These are phyloP conservation scores for Apiospora arundinis DNA, from an alignment of 2,329 filamentous ascomycete genomes.

Conservation along the genomic window DNA sequence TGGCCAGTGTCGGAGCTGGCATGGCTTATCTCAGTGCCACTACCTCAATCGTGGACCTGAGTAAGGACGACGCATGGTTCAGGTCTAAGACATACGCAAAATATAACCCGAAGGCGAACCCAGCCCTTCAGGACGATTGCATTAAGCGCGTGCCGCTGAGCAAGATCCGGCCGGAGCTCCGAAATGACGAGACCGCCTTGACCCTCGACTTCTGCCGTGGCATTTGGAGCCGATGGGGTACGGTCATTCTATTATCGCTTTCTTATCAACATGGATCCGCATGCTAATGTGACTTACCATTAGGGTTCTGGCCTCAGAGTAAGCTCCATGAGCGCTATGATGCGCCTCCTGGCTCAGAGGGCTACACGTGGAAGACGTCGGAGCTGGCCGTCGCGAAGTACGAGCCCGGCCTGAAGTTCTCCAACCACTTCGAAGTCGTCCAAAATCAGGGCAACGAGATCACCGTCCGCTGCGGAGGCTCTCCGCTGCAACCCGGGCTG, in stretches of 20 bases:
- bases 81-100: constrained; percentile 60
- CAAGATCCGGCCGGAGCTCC: constrained; percentile 69
- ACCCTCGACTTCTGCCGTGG: constrained; percentile 71
- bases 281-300: background rate
- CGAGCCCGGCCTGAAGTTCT: constrained; percentile 37
- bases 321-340: constrained; percentile 41
- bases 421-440: constrained; percentile 44
- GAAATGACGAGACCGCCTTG: constrained; percentile 64
- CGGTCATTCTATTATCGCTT: constrained; percentile 33
- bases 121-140: constrained; percentile 68
- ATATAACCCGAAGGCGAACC: constrained; percentile 68
- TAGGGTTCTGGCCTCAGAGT: constrained; percentile 54
- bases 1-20: constrained; percentile 55
- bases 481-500: constrained; percentile 36
- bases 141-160: constrained; percentile 66
- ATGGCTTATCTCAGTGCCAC: constrained; percentile 58
- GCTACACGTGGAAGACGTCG: constrained; percentile 38
- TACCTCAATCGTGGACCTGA: constrained; percentile 62
- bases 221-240: constrained; percentile 71
- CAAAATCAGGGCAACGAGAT: constrained; percentile 38
- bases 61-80: constrained; percentile 67
- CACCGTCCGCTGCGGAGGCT: constrained; percentile 39
- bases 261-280: background rate
- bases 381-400: constrained; percentile 38
- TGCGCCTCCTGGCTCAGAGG: constrained; percentile 38